A percentile compares a stretch with the other conserved stretches of the same genome.
Evolutionary conservation across 2,329 filamentous ascomycete species (phyloP).

Genomic region (Fusarium guadeloupense): DNA sequence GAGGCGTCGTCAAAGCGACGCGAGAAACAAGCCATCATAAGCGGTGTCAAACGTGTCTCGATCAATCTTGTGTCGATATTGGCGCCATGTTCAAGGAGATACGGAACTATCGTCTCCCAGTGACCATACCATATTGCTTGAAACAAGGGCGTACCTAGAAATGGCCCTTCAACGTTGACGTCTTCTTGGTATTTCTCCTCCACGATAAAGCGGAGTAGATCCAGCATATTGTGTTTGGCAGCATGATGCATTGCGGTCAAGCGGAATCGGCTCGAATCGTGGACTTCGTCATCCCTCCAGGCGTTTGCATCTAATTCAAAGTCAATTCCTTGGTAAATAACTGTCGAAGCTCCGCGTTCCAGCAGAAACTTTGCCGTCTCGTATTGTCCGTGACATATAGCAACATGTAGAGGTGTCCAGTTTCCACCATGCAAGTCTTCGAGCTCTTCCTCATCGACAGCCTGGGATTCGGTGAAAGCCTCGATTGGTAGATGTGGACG

Average conservation of each 20-base stretch:
- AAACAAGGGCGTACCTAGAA: constrained; percentile 42
- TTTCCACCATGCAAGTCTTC: constrained; percentile 43
- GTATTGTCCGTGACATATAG: constrained; percentile 39
- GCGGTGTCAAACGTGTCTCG: constrained; percentile 40
- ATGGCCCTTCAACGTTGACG: constrained; percentile 38
- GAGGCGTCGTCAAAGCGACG: constrained; percentile 42
- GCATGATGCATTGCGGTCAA: constrained; percentile 42
- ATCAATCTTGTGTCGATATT: constrained; percentile 39
- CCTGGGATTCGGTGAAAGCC: constrained; percentile 38
- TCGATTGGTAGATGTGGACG: constrained; percentile 42
- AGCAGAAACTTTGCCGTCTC: constrained; percentile 41
- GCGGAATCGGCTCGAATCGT: constrained; percentile 34
- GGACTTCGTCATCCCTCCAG: constrained; percentile 36
- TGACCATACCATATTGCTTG: constrained; percentile 42
- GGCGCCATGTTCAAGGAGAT: constrained; percentile 41
- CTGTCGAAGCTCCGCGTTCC: constrained; percentile 35
- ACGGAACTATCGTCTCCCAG: constrained; percentile 41
- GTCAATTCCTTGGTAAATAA: constrained; percentile 41
- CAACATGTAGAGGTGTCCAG: constrained; percentile 43
- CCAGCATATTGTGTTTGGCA: constrained; percentile 33
- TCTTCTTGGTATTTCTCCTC: constrained; percentile 33
- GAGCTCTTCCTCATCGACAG: constrained; percentile 41
- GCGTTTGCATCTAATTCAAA: constrained; percentile 36
- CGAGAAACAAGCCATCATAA: constrained; percentile 43
- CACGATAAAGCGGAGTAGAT: constrained; percentile 31